These are phyloP conservation scores for cucumber (Cucumis sativus) DNA, from an alignment of 306 rosid species.

Conservation along the genomic window Cucumber_9930_V3 NC_026656.2:762501-763000, in stretches of 20 bases:
- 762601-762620: not conserved
- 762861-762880: not conserved
- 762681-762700: not conserved
- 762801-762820: not conserved
- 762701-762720: not conserved
- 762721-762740: not conserved
- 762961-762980: constrained; percentile 86
- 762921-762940: constrained; percentile 80
- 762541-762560: not conserved
- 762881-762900: not conserved
- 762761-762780: not conserved
- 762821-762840: not conserved
- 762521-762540: not conserved
- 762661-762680: not conserved
- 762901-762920: constrained; percentile 40
- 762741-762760: not conserved
- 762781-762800: too few relatives aligned
- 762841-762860: not conserved
- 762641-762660: not conserved
- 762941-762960: constrained; percentile 71
- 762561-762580: not conserved
- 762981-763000: constrained; percentile 62
- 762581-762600: not conserved
- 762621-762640: not conserved
- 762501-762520: not conserved